Percentiles rank a stretch among this genome's conserved stretches.
phyloP scores from a whole-genome alignment of 192 early-diverging fungal genomes.

The Cladochytrium replicatum region DNA sequence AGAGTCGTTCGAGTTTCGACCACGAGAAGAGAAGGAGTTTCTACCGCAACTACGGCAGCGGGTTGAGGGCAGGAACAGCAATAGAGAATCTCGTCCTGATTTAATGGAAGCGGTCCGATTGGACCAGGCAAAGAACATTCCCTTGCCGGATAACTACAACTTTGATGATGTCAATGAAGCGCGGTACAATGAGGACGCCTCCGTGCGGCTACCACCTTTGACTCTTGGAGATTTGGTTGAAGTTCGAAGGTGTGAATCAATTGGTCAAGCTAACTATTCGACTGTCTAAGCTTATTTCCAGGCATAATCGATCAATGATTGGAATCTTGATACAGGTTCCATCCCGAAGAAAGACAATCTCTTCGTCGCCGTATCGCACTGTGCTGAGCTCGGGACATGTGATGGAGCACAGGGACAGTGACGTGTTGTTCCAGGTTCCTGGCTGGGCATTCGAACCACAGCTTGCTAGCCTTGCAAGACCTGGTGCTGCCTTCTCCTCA shows the following conservation, averaged over 20 bases:
- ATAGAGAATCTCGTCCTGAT: no score
- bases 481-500: constrained; percentile 5
- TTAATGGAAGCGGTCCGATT: no score
- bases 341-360: background rate
- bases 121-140: no score
- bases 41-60: no score
- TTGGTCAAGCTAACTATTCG: background rate
- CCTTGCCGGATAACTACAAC: no score
- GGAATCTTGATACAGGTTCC: background rate
- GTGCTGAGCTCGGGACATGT: constrained; percentile 17
- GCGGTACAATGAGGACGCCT: no score
- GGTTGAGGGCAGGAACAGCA: no score
- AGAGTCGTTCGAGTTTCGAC: no score
- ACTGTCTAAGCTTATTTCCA: constrained; percentile 2
- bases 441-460: constrained; percentile 20
- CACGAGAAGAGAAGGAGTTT: no score
- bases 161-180: no score
- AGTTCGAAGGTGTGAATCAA: constrained; percentile 13
- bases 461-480: background rate
- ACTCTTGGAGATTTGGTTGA: constrained; percentile 33
- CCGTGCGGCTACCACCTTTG: no score
- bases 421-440: constrained; percentile 20
- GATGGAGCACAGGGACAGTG: constrained; percentile 8
- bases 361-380: constrained; percentile 4
- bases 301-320: background rate